Conservation (phyloP, 345 rosid genomes). For the Salix dunnii region DNA sequence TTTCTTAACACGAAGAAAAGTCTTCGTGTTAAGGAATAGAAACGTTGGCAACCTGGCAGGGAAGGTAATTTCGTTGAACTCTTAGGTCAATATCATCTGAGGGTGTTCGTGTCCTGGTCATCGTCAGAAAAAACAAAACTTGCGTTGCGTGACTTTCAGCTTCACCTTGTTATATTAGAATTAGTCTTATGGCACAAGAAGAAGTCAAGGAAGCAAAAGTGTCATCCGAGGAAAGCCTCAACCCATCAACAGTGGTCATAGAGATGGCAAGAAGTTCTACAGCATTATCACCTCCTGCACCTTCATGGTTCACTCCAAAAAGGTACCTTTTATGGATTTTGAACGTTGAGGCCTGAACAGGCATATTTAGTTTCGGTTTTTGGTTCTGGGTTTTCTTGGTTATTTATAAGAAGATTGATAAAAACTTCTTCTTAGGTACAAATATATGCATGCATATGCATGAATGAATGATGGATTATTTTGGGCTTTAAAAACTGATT, state of each 20-base stretch:
- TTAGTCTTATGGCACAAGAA: conserved; percentile 9
- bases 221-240: conserved; percentile 18
- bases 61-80: background rate
- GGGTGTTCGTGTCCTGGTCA: background rate
- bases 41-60: background rate
- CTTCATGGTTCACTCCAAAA: conserved; percentile 82
- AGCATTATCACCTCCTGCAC: conserved; percentile 34
- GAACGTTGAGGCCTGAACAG: background rate
- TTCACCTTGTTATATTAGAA: background rate
- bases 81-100: background rate
- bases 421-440: background rate
- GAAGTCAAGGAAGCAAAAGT: conserved; percentile 28
- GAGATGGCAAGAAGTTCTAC: conserved; percentile 35
- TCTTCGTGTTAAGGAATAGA: background rate
- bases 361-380: background rate
- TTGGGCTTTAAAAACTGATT: background rate
- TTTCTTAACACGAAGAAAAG: background rate
- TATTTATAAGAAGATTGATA: background rate
- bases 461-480: background rate
- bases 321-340: conserved; percentile 34
- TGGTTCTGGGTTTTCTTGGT: background rate
- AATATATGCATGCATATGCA: background rate
- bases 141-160: background rate
- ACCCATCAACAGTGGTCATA: conserved; percentile 13
- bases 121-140: background rate